Conservation (phyloP, 495 filamentous ascomycete species). For the Entonaema liquescens region DNA sequence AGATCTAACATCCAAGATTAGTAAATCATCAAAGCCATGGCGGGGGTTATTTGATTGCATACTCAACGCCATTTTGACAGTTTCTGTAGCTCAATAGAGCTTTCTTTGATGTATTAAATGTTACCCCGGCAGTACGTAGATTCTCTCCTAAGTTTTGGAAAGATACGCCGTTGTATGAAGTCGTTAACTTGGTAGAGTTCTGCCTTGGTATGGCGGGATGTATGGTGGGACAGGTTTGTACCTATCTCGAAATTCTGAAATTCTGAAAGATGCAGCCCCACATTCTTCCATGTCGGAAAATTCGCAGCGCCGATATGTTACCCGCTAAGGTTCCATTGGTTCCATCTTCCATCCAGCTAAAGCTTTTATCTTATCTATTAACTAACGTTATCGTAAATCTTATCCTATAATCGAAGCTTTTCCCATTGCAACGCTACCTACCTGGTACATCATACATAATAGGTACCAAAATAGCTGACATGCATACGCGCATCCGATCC, state of each 20-base stretch:
- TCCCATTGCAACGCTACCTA: neutral
- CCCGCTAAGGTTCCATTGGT: neutral
- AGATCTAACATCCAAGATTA: conserved; percentile 53
- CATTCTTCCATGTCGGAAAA: conserved; percentile 33
- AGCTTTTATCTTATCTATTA: conserved; percentile 27
- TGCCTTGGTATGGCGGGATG: conserved; percentile 16
- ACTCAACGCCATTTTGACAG: conserved; percentile 60
- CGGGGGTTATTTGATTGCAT: conserved; percentile 39
- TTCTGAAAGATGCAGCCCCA: conserved; percentile 35
- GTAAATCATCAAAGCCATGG: conserved; percentile 33
- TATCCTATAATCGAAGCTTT: neutral
- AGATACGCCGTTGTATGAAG: conserved; percentile 19
- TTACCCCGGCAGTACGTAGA: neutral
- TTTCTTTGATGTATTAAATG: neutral
- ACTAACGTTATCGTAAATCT: neutral
- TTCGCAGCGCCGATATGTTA: conserved; percentile 27
- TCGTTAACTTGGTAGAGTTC: conserved; percentile 18
- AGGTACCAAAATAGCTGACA: neutral
- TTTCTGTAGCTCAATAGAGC: conserved; percentile 43
- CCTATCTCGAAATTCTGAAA: conserved; percentile 33
- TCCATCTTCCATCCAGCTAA: too few species aligned
- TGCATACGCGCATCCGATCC: neutral
- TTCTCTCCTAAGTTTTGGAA: neutral
- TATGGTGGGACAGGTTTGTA: neutral
- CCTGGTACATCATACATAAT: too few species aligned